A percentile compares a stretch with the other conserved stretches of the same genome.
Conservation (phyloP, 345 rosid species). For the Excoecaria cochinchinensis region DNA sequence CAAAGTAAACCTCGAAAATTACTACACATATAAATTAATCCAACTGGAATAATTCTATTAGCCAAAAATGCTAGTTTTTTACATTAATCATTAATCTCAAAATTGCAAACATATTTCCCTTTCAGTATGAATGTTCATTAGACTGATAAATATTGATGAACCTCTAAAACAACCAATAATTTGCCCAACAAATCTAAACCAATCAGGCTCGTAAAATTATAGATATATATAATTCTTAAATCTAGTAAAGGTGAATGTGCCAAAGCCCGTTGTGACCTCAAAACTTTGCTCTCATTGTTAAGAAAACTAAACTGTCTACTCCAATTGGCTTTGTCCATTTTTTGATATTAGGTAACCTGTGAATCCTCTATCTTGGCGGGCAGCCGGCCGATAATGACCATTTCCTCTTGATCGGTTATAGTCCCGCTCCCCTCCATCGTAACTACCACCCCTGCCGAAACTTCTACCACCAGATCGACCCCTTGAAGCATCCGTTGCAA, state of each 20-base stretch:
- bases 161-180: constrained; percentile 7
- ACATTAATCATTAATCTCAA: constrained; percentile 14
- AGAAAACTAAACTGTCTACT: constrained; percentile 11
- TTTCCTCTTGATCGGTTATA: constrained; percentile 51
- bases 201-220: constrained; percentile 17
- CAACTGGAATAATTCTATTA: neutral
- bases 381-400: constrained; percentile 41
- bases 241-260: constrained; percentile 17
- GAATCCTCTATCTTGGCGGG: constrained; percentile 45
- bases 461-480: constrained; percentile 46
- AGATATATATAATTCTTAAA: constrained; percentile 15
- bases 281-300: constrained; percentile 22
- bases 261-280: constrained; percentile 8
- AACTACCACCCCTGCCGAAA: constrained; percentile 39
- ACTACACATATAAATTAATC: neutral
- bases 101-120: constrained; percentile 20
- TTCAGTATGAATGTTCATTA: constrained; percentile 6
- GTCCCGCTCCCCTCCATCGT: constrained; percentile 50
- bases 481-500: constrained; percentile 45
- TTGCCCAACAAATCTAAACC: constrained; percentile 9
- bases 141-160: neutral
- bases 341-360: constrained; percentile 34
- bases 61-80: neutral
- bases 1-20: neutral
- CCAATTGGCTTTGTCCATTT: constrained; percentile 33